A percentile compares a stretch with the other conserved stretches of the same genome.
These are phyloP conservation scores for Cylindrodendrum hubeiense DNA, from an alignment of 2,329 filamentous ascomycete genomes.

Conservation along the genomic window DNA sequence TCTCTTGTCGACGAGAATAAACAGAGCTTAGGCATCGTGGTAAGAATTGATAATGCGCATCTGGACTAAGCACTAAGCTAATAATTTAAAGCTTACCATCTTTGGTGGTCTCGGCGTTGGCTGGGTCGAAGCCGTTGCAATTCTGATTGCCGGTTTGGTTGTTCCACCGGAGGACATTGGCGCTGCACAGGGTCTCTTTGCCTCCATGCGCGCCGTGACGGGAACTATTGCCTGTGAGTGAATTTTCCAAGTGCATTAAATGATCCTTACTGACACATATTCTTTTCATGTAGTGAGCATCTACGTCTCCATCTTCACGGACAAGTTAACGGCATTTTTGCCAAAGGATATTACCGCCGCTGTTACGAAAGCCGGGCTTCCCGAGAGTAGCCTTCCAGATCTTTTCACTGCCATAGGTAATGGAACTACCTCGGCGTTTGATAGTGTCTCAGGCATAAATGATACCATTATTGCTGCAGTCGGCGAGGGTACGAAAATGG, in stretches of 20 bases:
- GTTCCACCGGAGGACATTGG: conserved; percentile 5
- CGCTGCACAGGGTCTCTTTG: not conserved
- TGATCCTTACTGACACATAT: not conserved
- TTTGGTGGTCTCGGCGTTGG: conserved; percentile 2
- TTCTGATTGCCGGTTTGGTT: conserved; percentile 5
- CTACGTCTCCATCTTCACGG: not conserved
- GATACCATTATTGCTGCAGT: not conserved
- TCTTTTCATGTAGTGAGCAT: not conserved
- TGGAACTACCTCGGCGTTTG: not conserved
- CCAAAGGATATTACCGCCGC: not conserved
- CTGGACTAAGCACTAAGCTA: not conserved
- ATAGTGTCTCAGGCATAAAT: not conserved
- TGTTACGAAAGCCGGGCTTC: not conserved
- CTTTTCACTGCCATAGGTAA: not conserved
- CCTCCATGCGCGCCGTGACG: not conserved
- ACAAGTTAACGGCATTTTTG: not conserved
- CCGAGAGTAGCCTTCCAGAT: not conserved
- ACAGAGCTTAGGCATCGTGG: not conserved
- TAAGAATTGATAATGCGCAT: not conserved
- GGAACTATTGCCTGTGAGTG: not conserved
- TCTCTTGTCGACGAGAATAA: not conserved
- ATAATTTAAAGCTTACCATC: not conserved
- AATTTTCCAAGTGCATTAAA: not conserved
- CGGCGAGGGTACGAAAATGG: not conserved
- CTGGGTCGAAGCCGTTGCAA: conserved; percentile 3